A percentile compares a stretch with the other conserved stretches of the same genome.
These are phyloP conservation scores for Acidomyces sp. DNA, from an alignment of 495 filamentous ascomycete species.

Conservation along the genomic window DNA sequence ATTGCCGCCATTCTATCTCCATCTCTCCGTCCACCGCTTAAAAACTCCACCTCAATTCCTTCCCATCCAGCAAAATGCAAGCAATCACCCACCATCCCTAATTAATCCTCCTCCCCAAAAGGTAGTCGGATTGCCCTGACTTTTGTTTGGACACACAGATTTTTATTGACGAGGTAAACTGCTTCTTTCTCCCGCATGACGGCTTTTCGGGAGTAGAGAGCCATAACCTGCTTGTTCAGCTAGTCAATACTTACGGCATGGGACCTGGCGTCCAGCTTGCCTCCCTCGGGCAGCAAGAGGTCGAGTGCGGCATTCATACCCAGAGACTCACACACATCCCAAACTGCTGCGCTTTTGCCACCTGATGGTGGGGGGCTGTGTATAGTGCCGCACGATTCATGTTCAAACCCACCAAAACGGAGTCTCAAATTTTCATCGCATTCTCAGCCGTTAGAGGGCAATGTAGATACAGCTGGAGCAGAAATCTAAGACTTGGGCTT, in stretches of 20 bases:
- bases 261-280: conserved; percentile 26
- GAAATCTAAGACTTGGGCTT: conserved; percentile 31
- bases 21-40: conserved; percentile 29
- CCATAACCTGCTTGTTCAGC: conserved; percentile 29
- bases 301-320: conserved; percentile 13
- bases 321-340: conserved; percentile 29
- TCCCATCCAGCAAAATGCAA: conserved; percentile 34
- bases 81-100: conserved; percentile 36
- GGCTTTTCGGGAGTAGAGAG: conserved; percentile 18
- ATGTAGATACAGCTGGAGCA: conserved; percentile 36
- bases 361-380: too few relatives aligned
- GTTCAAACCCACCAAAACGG: too few relatives aligned
- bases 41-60: conserved; percentile 34
- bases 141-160: conserved; percentile 38
- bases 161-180: conserved; percentile 34
- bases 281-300: too few relatives aligned
- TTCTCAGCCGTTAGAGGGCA: conserved; percentile 25
- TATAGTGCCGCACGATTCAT: too few relatives aligned
- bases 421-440: too few relatives aligned
- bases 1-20: conserved; percentile 6
- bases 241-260: conserved; percentile 37
- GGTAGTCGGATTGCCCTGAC: too few relatives aligned
- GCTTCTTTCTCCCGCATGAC: conserved; percentile 25
- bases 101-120: conserved; percentile 21
- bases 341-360: too few relatives aligned